Evolutionary conservation across 108 stramenopile genomes (phyloP).

Genomic region (Skeletonema marinoi): DNA sequence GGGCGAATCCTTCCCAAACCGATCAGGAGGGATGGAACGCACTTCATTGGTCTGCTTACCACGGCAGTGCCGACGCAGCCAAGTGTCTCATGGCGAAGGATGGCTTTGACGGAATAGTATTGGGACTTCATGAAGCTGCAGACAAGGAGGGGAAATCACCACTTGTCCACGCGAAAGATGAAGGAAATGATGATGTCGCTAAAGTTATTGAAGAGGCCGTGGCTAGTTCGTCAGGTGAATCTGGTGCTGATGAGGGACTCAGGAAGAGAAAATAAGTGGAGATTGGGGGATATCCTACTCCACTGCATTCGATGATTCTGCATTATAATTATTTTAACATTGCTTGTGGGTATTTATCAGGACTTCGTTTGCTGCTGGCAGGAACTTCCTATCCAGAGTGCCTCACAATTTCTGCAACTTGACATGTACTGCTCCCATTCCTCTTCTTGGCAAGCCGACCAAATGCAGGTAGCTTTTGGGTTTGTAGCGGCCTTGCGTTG

Average conservation of each 20-base stretch:
- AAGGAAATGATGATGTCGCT: conserved; percentile 74
- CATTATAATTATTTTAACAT: conserved; percentile 1
- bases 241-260: conserved; percentile 27
- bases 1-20: conserved; percentile 69
- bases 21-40: conserved; percentile 90
- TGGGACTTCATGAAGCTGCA: conserved; percentile 50
- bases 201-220: conserved; percentile 62
- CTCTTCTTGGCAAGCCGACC: conserved; percentile 64
- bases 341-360: background rate
- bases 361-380: background rate
- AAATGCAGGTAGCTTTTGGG: conserved; percentile 52
- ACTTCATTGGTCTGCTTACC: conserved; percentile 86
- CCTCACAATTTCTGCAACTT: conserved; percentile 49
- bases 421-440: conserved; percentile 39
- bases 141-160: conserved; percentile 91
- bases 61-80: conserved; percentile 76
- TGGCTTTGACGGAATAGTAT: conserved; percentile 45
- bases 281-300: background rate
- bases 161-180: conserved; percentile 67
- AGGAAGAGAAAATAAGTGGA: conserved; percentile 47
- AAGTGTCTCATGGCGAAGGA: conserved; percentile 50
- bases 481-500: conserved; percentile 50
- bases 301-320: background rate
- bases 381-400: conserved; percentile 52
- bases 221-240: background rate